Evolutionary conservation across 78 protist species (phyloP), one percentile per base, ranked within the genome.

Genomic region (Chrysochromulina tobinii): DNA sequence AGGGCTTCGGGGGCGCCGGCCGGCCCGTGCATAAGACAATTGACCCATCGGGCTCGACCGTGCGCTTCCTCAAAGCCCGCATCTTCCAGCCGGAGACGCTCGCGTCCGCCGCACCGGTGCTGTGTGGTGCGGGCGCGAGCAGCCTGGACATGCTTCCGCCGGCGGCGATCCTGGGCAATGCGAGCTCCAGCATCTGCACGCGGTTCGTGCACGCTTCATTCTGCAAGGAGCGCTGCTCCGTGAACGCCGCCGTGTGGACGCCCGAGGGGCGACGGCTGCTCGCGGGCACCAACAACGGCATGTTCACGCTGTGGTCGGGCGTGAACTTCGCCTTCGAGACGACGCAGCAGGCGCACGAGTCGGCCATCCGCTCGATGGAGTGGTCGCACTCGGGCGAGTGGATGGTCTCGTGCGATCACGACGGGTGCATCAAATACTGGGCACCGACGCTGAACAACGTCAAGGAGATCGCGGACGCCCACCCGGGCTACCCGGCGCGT

Each of bases 381-480:
- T 98, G 99, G 99, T 93, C 94, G 58, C 97, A 93, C 75, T 92
- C 77, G 20, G 27, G 15, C 79, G 79, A 69, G 79, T 98, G 98
- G 97, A 87, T 98, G 96, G 72, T 98, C 55, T 69, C 96, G n/a
- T 94, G 96, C 53, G 99, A 98, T 79, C 86, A 94, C 67, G 84
- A 55, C 5, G 99, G 99, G 20, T 2, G 11, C 5, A 72, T 98
- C 75, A 97, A 96, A 88, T 98, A 98, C 87, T 98, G 99, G 99
- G 97, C 97, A 75, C 23, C 94, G 7, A 97, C 93, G 93, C 95
- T 98, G 96, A 98, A 94, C 92, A 95, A 95, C 61, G 98, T 98
- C 57, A 95, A 96, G 81, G 89, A 54, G 57, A 90, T 97, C 61
- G 23, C 48, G 6, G 38, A 38, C 38, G 95, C 97, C 53, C 97